Base-by-base conservation (phyloP, 208 protist species). In the Phytomonas sp. region DNA sequence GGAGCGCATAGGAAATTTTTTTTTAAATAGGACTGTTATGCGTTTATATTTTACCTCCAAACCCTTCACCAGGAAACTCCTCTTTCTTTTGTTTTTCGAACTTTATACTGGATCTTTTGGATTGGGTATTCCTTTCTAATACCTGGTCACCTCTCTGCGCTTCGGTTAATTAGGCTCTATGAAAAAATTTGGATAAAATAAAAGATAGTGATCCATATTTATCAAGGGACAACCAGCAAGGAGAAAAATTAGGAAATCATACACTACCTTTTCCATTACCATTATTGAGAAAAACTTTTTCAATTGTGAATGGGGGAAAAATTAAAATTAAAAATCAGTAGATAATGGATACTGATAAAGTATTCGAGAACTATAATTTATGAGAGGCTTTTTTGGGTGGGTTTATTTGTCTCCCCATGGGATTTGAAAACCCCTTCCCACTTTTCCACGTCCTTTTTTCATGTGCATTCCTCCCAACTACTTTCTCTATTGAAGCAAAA, bases 1-100 rank as follows among this genome's bases (percentile, higher is more conserved):
- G 17, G 81, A 78, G 0, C 82, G 80, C 29, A 81, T 28, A 13
- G 34, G 28, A 30, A 60, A 2, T 20, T 74, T 20, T 61, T 32
- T 40, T n/a, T 59, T 66, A 66, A 28, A 15, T 13, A n/a, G 17
- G 17, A 53, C 29, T 53, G 62, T 66, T n/a, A n/a, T n/a, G n/a
- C n/a, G n/a, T n/a, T n/a, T n/a, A n/a, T n/a, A n/a, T n/a, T n/a
- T n/a, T n/a, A n/a, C n/a, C 13, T 17, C 20, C 3, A 3, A 17
- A 51, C 20, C 13, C 40, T 51, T 51, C 13, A 51, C 13, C 7
- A 51, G 40, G 13, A 51, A 51, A 51, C 9, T 20, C 13, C 13
- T 51, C 40, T 23, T 23, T 23, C 4, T 51, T 51, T 51, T 20
- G 13, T 1, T 20, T 23, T 15, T 51, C 9, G 13, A 15, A 3